Percentiles rank a stretch among this genome's conserved stretches.
Evolutionary conservation across 306 rosid species (phyloP).

Genomic region (Spatholobus suberectus): DNA sequence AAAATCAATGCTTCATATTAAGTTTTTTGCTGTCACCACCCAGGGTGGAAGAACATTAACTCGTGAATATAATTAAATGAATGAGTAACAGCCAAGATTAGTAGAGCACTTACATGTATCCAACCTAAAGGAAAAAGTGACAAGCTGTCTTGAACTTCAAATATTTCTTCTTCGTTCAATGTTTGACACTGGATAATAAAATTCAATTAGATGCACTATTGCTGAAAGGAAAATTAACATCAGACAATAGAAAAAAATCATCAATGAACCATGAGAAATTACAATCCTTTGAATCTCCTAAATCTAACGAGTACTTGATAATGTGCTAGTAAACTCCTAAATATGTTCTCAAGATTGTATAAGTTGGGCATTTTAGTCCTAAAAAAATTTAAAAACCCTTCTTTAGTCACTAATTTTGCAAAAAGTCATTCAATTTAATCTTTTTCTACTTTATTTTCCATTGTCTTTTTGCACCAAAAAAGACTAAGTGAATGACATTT

Average conservation of each 20-base stretch:
- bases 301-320: conserved; percentile 5
- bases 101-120: conserved; percentile 89
- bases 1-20: background rate
- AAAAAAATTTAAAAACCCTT: background rate
- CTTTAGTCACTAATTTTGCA: background rate
- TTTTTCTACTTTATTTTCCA: background rate
- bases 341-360: background rate
- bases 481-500: background rate
- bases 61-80: conserved; percentile 19
- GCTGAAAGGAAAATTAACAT: conserved; percentile 37
- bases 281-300: conserved; percentile 38
- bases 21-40: conserved; percentile 6
- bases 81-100: conserved; percentile 30
- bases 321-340: background rate
- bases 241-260: background rate
- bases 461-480: background rate
- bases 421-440: background rate
- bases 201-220: conserved; percentile 13
- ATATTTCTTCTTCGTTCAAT: conserved; percentile 97
- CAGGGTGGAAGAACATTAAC: conserved; percentile 19
- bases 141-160: conserved; percentile 94
- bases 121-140: conserved; percentile 97
- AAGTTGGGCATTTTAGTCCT: background rate
- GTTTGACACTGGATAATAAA: conserved; percentile 82
- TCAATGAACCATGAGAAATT: conserved; percentile 15